These are phyloP conservation scores for Colletotrichum camelliae DNA, from an alignment of 2,329 filamentous ascomycete species.

Conservation along the genomic window DNA sequence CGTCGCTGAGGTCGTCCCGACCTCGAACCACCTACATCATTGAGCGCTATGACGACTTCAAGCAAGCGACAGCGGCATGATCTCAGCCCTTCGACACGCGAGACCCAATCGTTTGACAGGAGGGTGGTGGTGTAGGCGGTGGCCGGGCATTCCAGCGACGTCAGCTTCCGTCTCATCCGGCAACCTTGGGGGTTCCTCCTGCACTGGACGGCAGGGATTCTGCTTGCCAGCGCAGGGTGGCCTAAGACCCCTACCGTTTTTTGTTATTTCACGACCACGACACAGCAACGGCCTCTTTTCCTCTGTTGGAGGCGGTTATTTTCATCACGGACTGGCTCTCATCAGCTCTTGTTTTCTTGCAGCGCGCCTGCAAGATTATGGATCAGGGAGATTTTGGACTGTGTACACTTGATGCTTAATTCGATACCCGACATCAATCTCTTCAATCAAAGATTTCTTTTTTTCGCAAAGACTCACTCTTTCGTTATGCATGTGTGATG, in stretches of 20 bases:
- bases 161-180: conserved; percentile 12
- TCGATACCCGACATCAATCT: conserved; percentile 24
- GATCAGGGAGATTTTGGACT: background rate
- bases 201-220: background rate
- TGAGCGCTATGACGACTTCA: background rate
- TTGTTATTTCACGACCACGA: conserved; percentile 8
- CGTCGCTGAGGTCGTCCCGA: background rate
- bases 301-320: background rate
- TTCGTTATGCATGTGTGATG: background rate
- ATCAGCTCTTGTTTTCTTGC: background rate
- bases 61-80: background rate
- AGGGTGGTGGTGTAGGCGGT: background rate
- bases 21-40: background rate
- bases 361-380: background rate
- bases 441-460: background rate
- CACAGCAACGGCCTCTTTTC: conserved; percentile 18
- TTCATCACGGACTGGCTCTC: background rate
- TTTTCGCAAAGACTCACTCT: background rate
- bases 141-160: conserved; percentile 1
- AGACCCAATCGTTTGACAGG: background rate
- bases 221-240: background rate
- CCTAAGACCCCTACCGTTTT: background rate
- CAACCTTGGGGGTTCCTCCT: background rate
- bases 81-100: background rate
- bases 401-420: conserved; percentile 20